Evolutionary conservation across 2,329 filamentous ascomycete genomes (phyloP).

Genomic region (Oidium heveae): DNA sequence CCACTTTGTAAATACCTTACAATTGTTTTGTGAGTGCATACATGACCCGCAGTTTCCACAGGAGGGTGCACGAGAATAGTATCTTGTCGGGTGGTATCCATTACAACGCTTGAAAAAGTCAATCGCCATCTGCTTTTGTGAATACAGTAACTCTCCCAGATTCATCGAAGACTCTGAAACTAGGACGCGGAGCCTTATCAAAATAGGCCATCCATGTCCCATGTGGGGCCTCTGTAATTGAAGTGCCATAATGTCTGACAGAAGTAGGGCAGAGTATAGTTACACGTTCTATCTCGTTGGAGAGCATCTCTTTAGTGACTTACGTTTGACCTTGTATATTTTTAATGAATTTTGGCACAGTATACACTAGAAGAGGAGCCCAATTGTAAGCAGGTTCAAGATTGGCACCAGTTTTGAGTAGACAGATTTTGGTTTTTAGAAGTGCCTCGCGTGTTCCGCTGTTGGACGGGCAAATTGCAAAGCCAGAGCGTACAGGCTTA

Average conservation of each 20-base stretch:
- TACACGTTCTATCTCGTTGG: no score
- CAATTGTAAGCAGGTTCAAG: no score
- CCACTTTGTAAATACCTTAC: neutral
- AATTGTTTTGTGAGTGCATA: neutral
- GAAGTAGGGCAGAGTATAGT: no score
- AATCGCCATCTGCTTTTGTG: neutral
- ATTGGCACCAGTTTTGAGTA: no score
- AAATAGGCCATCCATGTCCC: neutral
- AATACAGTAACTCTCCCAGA: neutral
- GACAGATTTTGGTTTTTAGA: no score
- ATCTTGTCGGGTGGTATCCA: neutral
- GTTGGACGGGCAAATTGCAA: no score
- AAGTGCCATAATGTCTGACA: neutral
- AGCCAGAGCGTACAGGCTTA: no score
- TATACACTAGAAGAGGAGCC: no score
- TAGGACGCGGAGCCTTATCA: neutral
- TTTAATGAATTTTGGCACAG: no score
- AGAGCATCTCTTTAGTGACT: no score
- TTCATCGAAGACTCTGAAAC: neutral
- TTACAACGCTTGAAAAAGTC: neutral
- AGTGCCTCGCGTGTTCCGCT: no score
- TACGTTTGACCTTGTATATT: no score
- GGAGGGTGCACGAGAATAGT: neutral
- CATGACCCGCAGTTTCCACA: neutral
- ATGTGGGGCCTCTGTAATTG: neutral